Evolutionary conservation across 495 filamentous ascomycete genomes (phyloP).

Genomic region (Lepraria neglecta): DNA sequence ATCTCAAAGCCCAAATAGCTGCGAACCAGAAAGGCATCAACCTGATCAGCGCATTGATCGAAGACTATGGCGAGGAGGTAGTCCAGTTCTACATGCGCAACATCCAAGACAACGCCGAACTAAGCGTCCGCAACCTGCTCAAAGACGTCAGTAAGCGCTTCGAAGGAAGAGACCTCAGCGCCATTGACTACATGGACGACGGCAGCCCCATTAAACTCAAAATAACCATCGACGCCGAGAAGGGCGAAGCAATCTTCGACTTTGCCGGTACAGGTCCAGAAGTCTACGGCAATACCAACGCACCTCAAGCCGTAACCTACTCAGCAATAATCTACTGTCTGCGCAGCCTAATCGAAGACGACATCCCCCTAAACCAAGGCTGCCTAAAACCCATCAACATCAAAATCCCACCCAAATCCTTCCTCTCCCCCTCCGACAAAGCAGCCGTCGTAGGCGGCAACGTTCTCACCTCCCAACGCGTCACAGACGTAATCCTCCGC

Average conservation of each 20-base stretch:
- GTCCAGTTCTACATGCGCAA: slow-evolving; percentile 95
- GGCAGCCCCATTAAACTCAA: slow-evolving; percentile 81
- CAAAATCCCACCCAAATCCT: slow-evolving; percentile 71
- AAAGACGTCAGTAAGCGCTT: slow-evolving; percentile 72
- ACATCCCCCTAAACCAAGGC: slow-evolving; percentile 95
- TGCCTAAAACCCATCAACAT: slow-evolving; percentile 85
- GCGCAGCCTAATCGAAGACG: slow-evolving; percentile 82
- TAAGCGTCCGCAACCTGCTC: slow-evolving; percentile 77
- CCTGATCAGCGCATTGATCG: slow-evolving; percentile 76
- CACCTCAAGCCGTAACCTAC: slow-evolving; percentile 88
- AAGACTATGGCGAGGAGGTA: slow-evolving; percentile 82
- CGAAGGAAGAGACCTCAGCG: slow-evolving; percentile 62
- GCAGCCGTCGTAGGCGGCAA: slow-evolving; percentile 96
- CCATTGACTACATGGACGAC: slow-evolving; percentile 90
- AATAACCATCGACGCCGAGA: slow-evolving; percentile 72
- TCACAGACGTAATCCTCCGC: slow-evolving; percentile 72
- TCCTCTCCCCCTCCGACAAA: slow-evolving; percentile 78
- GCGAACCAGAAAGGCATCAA: slow-evolving; percentile 95
- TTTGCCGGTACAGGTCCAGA: slow-evolving; percentile 87
- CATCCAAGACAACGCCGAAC: slow-evolving; percentile 89
- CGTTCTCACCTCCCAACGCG: slow-evolving; percentile 82
- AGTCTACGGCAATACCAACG: slow-evolving; percentile 93
- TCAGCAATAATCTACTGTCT: slow-evolving; percentile 96
- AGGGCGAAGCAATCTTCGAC: slow-evolving; percentile 85
- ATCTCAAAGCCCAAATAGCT: slow-evolving; percentile 92